Evolutionary conservation across 768 basidiomycete species (phyloP), one percentile per base, ranked within the genome.

Genomic region (Trametes coccinea): DNA sequence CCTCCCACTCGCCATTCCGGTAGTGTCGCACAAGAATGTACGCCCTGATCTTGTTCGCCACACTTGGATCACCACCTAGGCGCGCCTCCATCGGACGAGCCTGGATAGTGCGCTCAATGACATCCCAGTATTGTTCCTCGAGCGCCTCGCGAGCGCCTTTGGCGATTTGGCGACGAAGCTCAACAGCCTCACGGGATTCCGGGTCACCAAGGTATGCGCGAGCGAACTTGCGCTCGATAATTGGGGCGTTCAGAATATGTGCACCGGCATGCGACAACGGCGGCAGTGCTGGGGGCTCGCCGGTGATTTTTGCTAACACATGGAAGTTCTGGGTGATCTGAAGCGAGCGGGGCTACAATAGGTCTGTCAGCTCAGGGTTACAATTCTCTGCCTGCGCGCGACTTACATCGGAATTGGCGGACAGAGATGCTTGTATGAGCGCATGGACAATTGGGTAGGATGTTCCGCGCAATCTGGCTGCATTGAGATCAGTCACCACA

Each of bases 1-100:
- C 91, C 52, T 90, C 87, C 92, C 95, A 96, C 53, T 80, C 76
- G 65, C 92, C 92, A 16, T 87, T 88, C 64, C 84, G 80, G 70
- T 94, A 92, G 74, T 89, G 92, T 65, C 84, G 78, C 53, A 98
- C 86, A 29, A 89, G 78, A 33, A 95, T 77, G 72, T 93, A 98
- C 0, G 94, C 94, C 9, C 95, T 80, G 45, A 98, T 85, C 72
- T 90, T 93, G 79, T 98, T 97, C 33, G 86, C 80, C 11, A 95
- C 80, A 60, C 91, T 92, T 0, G 96, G 96, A 59, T 95, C 90
- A 29, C 96, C 96, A 14, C 96, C 96, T 4, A 99, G 80, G 43
- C 83, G 80, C 0, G 96, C 96, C 66, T 97, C 92, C 55, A 84
- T 81, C 0, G 93, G 92, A 10, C 92, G 78, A 2, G 90, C 82